Percentiles rank a stretch among this genome's conserved stretches.
Conservation (phyloP, 257 asterid genomes). For the Przewalskia tangutica region DNA sequence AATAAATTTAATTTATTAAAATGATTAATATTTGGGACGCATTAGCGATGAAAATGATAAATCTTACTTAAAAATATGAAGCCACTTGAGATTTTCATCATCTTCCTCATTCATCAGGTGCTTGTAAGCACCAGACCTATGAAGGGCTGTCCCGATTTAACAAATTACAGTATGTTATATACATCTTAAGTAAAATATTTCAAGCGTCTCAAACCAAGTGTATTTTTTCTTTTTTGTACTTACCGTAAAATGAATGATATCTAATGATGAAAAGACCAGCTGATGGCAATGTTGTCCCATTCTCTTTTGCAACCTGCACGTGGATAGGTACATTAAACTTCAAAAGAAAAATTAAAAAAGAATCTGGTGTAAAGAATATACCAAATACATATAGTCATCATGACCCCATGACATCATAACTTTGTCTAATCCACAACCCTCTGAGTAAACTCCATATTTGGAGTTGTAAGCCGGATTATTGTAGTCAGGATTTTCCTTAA, state of each 20-base stretch:
- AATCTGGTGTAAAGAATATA: slow-evolving; percentile 9
- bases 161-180: not conserved
- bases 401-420: slow-evolving; percentile 94
- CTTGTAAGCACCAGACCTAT: slow-evolving; percentile 51
- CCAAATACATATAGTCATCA: slow-evolving; percentile 90
- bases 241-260: slow-evolving; percentile 81
- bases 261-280: slow-evolving; percentile 74
- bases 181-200: not conserved
- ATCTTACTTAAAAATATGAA: slow-evolving; percentile 43
- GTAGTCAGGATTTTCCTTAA: slow-evolving; percentile 56
- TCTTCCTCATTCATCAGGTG: slow-evolving; percentile 72
- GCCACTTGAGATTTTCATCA: slow-evolving; percentile 23
- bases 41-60: not conserved
- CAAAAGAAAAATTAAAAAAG: slow-evolving; percentile 41
- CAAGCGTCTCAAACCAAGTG: too few relatives aligned
- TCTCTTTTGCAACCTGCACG: slow-evolving; percentile 68
- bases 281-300: slow-evolving; percentile 59
- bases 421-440: slow-evolving; percentile 70
- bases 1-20: not conserved
- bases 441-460: slow-evolving; percentile 50
- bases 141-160: slow-evolving; percentile 48
- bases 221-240: too few relatives aligned
- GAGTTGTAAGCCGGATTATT: slow-evolving; percentile 41
- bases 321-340: not conserved
- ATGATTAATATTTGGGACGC: not conserved